Conservation (phyloP, 2,329 filamentous ascomycete genomes). For the Microsporum canis region DNA sequence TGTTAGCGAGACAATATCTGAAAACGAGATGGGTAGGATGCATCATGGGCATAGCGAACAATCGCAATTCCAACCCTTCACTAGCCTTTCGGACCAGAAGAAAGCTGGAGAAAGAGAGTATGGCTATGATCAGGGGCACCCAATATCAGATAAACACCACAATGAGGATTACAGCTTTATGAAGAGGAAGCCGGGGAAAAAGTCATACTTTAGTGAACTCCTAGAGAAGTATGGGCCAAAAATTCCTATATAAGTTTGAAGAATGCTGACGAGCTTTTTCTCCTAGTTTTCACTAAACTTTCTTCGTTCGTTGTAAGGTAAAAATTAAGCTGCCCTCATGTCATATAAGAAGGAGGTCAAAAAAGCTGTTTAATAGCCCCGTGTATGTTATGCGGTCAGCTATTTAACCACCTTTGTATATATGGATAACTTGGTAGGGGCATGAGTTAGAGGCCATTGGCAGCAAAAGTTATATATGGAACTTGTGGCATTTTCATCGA, state of each 20-base stretch:
- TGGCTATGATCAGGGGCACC: not conserved
- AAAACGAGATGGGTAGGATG: not conserved
- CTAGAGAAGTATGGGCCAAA: not conserved
- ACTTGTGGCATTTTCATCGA: too few species aligned
- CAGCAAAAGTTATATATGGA: too few species aligned
- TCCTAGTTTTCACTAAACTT: not conserved
- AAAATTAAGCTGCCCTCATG: not conserved
- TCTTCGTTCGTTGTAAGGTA: not conserved
- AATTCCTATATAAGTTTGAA: not conserved
- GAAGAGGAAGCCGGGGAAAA: not conserved
- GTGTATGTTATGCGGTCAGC: too few species aligned
- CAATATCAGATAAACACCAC: not conserved
- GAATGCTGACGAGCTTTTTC: not conserved
- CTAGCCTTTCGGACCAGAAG: constrained; percentile 1
- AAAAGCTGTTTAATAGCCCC: too few species aligned
- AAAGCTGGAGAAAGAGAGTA: not conserved
- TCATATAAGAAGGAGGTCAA: too few species aligned
- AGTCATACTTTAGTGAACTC: not conserved
- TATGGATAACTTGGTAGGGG: too few species aligned
- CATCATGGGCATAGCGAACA: not conserved
- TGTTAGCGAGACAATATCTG: not conserved
- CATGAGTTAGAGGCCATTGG: too few species aligned
- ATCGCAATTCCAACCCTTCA: not conserved
- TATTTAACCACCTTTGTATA: too few species aligned
- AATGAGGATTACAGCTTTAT: not conserved